phyloP scores from a whole-genome alignment of 1,284 basidiomycete genomes.

The Mycena sp. region DNA sequence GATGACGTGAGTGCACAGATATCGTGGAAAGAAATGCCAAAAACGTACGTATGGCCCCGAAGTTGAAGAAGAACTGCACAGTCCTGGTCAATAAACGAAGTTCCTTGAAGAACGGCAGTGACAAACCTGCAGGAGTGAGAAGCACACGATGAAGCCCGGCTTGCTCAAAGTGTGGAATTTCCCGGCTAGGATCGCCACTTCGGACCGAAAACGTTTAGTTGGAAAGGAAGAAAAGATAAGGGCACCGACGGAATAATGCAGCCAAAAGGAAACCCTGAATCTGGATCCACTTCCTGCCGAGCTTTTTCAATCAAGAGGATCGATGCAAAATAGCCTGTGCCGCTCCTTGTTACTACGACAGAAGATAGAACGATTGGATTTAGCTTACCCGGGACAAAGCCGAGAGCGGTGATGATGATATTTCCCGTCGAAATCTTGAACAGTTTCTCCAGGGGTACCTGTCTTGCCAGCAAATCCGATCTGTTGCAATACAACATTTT shows the following conservation, averaged over 20 bases:
- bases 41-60: constrained; percentile 78
- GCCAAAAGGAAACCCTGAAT: constrained; percentile 81
- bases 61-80: constrained; percentile 76
- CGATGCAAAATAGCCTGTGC: constrained; percentile 71
- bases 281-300: constrained; percentile 81
- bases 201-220: not conserved
- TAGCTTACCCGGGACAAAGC: constrained; percentile 81
- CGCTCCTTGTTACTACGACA: too few relatives aligned
- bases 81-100: not conserved
- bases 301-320: constrained; percentile 75
- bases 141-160: constrained; percentile 76
- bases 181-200: constrained; percentile 72
- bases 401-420: constrained; percentile 75
- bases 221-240: not conserved
- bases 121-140: constrained; percentile 64
- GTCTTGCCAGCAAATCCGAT: constrained; percentile 69
- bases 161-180: constrained; percentile 70
- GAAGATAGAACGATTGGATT: constrained; percentile 15
- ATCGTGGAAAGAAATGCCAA: not conserved
- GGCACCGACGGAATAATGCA: constrained; percentile 68
- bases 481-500: constrained; percentile 75
- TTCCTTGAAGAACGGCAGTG: not conserved
- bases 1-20: not conserved
- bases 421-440: constrained; percentile 74
- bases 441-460: constrained; percentile 61